Base-by-base conservation (phyloP, 2,329 filamentous ascomycete genomes). In the Penicillium sp. region DNA sequence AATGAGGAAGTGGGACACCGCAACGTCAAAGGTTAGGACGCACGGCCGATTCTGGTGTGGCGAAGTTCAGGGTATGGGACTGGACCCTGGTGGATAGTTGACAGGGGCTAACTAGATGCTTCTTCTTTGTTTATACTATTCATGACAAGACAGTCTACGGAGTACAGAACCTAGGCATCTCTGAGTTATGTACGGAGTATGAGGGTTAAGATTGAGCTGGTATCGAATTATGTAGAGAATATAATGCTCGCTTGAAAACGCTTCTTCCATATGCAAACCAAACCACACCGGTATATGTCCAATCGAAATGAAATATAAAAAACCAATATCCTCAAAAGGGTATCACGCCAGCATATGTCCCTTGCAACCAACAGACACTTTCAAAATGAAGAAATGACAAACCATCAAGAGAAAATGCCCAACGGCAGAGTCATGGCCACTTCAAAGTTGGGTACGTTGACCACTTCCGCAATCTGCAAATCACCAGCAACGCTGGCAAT, bases 401-500 rank as follows among this genome's bases (percentile, higher is more conserved):
- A 14, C 34, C 87, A 75, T 39, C 44, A 47, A 54, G 37, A 37
- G 62, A 80, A 80, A 13, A 78, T 70, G 38, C 69, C 73, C 58
- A 79, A 60, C 1, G 77, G 76, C 27, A 80, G 60, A 41, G 69
- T 73, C 63, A 76, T 78, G 8, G 76, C 71, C 29, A 80, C 73
- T 2, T 72, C 75, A 64, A 73, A 79, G 54, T 80, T 75, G 9
- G 77, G 77, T 72, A 80, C 76, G 52, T 80, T 78, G 18, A 80
- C 77, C 2, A 74, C 73, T 61, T 80, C 77, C 3, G 70, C 72
- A 59, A 80, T 76, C 54, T 75, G 76, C 54, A 81, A 56, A 56
- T 77, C 73, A 0, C 71, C 76, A 0, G 74, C 75, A 11, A 80
- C 72, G 50, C 75, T 78, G 22, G 72, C 70, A 16, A 80, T 62